phyloP scores from a whole-genome alignment of 768 basidiomycete species.

The Auricularia cornea region DNA sequence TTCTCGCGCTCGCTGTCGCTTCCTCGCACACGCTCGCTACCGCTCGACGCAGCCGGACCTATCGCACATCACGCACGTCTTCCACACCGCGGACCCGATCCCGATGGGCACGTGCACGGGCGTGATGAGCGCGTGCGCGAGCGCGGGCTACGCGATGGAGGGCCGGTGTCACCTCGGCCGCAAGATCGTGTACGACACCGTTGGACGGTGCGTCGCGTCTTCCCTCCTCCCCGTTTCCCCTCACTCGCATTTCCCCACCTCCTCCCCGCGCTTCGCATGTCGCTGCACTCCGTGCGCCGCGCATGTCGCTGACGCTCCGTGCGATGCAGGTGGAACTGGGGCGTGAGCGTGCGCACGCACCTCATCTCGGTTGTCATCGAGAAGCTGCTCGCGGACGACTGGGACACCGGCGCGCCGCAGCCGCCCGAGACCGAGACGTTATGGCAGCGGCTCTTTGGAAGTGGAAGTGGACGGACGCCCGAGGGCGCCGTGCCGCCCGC shows the following conservation, averaged over 20 bases:
- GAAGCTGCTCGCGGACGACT: constrained; percentile 39
- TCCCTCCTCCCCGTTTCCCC: not conserved
- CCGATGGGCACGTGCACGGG: constrained; percentile 52
- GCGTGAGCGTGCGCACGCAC: constrained; percentile 47
- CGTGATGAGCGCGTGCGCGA: constrained; percentile 41
- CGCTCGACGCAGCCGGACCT: constrained; percentile 6
- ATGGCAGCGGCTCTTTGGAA: not conserved
- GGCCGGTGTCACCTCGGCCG: constrained; percentile 55
- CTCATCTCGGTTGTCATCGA: constrained; percentile 47
- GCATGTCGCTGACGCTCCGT: not conserved
- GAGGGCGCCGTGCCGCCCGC: not conserved
- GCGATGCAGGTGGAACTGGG: constrained; percentile 38
- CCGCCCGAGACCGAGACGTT: not conserved
- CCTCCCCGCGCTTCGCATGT: too few species aligned
- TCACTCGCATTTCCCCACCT: too few species aligned
- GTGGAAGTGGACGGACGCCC: not conserved
- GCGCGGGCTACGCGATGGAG: constrained; percentile 60
- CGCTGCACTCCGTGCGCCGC: too few species aligned
- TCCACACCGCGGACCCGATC: constrained; percentile 66
- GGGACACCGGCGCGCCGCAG: constrained; percentile 30
- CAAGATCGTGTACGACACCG: constrained; percentile 60
- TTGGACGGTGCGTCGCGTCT: constrained; percentile 28
- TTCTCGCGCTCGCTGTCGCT: too few species aligned
- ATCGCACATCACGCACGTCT: constrained; percentile 39
- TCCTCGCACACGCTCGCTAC: not conserved